Evolutionary conservation across 768 basidiomycete genomes (phyloP).

Genomic region (Panaeolus papilionaceus): DNA sequence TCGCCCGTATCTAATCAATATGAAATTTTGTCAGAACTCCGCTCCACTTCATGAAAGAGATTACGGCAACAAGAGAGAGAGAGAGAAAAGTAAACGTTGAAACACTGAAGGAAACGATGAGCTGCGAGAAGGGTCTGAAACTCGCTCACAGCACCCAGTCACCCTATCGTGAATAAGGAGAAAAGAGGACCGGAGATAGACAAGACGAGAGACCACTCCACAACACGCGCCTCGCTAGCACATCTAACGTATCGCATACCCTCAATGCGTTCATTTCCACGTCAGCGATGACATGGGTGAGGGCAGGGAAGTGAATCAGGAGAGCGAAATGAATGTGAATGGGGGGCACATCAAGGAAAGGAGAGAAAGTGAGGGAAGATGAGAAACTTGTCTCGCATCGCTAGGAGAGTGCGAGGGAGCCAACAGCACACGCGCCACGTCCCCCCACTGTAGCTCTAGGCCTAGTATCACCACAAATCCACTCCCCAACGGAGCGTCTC

Average conservation of each 20-base stretch:
- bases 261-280: conserved; percentile 22
- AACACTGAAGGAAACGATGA: conserved; percentile 17
- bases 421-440: neutral
- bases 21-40: neutral
- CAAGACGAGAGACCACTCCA: neutral
- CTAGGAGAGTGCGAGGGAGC: neutral
- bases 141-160: neutral
- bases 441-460: neutral
- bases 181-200: conserved; percentile 17
- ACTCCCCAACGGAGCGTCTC: neutral
- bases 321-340: neutral
- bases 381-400: neutral
- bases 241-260: conserved; percentile 9
- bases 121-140: neutral
- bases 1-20: conserved; percentile 77
- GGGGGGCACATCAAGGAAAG: neutral
- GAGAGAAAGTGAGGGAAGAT: neutral
- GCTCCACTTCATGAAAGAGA: neutral
- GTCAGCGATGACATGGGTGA: neutral
- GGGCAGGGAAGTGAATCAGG: neutral
- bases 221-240: conserved; percentile 8
- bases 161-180: conserved; percentile 13
- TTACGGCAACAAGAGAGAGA: conserved; percentile 19
- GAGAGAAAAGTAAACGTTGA: conserved; percentile 18
- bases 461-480: neutral